phyloP scores from a whole-genome alignment of 1,284 basidiomycete species.

The Xerocomus amazonicus region DNA sequence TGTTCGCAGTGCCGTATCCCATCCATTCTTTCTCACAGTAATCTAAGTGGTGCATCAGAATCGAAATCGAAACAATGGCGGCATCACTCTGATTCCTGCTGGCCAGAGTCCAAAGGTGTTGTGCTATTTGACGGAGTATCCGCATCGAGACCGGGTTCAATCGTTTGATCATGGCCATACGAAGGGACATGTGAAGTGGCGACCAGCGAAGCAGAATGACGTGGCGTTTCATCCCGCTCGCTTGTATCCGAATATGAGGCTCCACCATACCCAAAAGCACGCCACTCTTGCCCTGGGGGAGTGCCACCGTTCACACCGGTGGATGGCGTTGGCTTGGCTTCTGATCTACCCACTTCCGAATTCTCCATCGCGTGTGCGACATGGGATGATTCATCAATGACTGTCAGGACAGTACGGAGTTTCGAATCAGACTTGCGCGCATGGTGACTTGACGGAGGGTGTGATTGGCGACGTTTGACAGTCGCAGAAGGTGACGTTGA shows the following conservation, averaged over 20 bases:
- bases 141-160: conserved; percentile 24
- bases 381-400: conserved; percentile 55
- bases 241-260: conserved; percentile 36
- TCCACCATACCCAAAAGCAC: conserved; percentile 40
- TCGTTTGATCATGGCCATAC: conserved; percentile 28
- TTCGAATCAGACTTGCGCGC: conserved; percentile 63
- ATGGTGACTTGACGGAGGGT: conserved; percentile 40
- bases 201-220: conserved; percentile 38
- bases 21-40: conserved; percentile 6
- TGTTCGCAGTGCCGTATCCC: neutral
- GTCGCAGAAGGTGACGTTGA: conserved; percentile 43
- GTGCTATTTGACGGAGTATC: conserved; percentile 34
- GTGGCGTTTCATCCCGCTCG: conserved; percentile 46
- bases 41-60: conserved; percentile 3
- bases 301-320: conserved; percentile 26
- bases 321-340: conserved; percentile 9
- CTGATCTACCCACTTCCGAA: conserved; percentile 14
- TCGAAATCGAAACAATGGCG: neutral
- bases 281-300: conserved; percentile 35
- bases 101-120: conserved; percentile 23
- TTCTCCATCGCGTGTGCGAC: conserved; percentile 13
- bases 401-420: conserved; percentile 59
- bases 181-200: conserved; percentile 25
- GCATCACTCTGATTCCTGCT: conserved; percentile 11
- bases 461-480: conserved; percentile 46